Percentiles rank a stretch among this genome's conserved stretches.
These are phyloP conservation scores for Graphilbum sp. DNA, from an alignment of 2,329 filamentous ascomycete species.

Conservation along the genomic window DNA sequence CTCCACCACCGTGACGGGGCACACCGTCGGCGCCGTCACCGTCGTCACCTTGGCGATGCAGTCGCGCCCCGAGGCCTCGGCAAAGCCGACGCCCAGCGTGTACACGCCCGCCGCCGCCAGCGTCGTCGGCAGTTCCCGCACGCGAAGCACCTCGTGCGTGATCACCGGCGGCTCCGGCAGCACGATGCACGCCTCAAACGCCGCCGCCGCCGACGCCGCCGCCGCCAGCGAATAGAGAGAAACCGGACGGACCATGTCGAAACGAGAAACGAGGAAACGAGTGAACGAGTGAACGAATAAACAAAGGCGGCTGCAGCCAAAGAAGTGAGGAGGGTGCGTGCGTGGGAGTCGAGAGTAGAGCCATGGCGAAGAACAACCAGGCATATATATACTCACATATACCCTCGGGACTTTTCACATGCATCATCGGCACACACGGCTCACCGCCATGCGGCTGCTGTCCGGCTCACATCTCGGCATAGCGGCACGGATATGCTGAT, in stretches of 20 bases:
- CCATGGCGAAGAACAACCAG: no score
- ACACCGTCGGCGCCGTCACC: neutral
- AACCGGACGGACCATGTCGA: neutral
- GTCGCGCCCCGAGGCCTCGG: constrained; percentile 1
- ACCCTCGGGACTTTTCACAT: no score
- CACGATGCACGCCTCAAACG: neutral
- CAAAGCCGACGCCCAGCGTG: constrained; percentile 1
- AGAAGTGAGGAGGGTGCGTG: no score
- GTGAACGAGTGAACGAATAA: no score
- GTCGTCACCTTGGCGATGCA: constrained; percentile 1
- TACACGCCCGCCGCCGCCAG: neutral
- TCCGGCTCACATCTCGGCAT: no score
- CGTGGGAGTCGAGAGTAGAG: no score
- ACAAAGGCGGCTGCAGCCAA: no score
- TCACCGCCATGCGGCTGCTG: no score
- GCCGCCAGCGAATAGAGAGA: neutral
- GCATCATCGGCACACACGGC: no score
- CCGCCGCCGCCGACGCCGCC: neutral
- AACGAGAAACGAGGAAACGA: no score
- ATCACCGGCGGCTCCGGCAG: neutral
- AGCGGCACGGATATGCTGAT: no score
- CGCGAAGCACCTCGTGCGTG: neutral
- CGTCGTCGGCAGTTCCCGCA: neutral
- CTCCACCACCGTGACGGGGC: neutral
- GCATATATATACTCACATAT: no score